These are phyloP conservation scores for Boeremia exigua DNA, from an alignment of 2,329 filamentous ascomycete genomes.

Conservation along the genomic window DNA sequence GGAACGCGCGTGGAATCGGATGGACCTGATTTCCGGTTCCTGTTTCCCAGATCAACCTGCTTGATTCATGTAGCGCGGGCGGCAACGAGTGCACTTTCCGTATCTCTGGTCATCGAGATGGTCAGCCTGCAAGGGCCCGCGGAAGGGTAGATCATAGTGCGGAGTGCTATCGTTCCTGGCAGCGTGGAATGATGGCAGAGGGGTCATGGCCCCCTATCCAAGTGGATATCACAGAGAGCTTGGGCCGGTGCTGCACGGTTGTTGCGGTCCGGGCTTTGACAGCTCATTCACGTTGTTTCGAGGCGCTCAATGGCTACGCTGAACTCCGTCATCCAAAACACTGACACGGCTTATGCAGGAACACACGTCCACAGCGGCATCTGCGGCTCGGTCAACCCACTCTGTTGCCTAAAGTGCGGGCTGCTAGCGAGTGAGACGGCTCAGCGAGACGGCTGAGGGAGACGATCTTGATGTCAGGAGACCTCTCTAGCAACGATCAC, in stretches of 20 bases:
- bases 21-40: neutral
- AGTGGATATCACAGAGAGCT: neutral
- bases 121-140: constrained; percentile 1
- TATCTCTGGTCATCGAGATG: constrained; percentile 5
- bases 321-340: neutral
- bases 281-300: neutral
- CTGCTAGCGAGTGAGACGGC: neutral
- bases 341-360: constrained; percentile 8
- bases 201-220: neutral
- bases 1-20: constrained; percentile 1
- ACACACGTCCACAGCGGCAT: neutral
- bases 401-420: neutral
- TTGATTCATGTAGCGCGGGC: neutral
- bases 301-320: neutral
- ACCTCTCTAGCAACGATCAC: too few species aligned
- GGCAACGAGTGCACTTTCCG: neutral
- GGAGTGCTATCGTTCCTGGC: neutral
- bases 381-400: neutral
- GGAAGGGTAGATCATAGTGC: constrained; percentile 1
- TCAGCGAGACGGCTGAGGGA: neutral
- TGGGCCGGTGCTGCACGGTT: neutral
- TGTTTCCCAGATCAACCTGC: neutral
- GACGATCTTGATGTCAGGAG: neutral
- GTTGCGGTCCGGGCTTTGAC: too few species aligned
- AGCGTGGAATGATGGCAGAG: neutral